phyloP scores from a whole-genome alignment of 495 filamentous ascomycete genomes.

The Viridothelium virens region DNA sequence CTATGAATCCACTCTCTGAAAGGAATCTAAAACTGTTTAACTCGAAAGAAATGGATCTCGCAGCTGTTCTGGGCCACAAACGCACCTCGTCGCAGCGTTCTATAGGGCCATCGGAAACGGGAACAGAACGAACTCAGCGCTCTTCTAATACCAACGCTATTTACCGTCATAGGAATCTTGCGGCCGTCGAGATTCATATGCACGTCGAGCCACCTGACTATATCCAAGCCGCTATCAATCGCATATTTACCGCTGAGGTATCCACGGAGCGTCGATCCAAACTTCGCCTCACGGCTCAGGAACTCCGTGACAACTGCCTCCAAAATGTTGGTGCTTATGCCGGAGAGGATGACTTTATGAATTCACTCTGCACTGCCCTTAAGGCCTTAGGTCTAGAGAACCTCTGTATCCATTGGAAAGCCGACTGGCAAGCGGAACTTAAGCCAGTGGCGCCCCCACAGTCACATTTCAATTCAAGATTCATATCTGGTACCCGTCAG shows the following conservation, averaged over 20 bases:
- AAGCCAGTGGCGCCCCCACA: conserved; percentile 13
- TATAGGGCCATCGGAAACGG: neutral
- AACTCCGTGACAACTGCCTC: neutral
- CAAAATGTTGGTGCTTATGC: neutral
- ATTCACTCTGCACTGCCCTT: neutral
- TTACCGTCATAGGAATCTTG: conserved; percentile 4
- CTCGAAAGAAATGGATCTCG: neutral
- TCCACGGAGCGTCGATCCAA: neutral
- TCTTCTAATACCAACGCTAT: neutral
- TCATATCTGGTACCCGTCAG: conserved; percentile 3
- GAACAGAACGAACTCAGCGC: neutral
- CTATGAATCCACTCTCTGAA: neutral
- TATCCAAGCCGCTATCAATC: conserved; percentile 7
- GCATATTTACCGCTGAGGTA: neutral
- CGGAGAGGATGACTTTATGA: neutral
- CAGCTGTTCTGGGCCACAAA: neutral
- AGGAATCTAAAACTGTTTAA: neutral
- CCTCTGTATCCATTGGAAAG: conserved; percentile 14
- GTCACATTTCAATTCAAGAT: neutral
- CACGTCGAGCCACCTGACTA: conserved; percentile 10
- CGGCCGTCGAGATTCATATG: conserved; percentile 11
- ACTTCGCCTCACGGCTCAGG: neutral
- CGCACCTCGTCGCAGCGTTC: neutral
- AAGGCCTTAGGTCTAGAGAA: conserved; percentile 11
- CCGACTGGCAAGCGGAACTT: conserved; percentile 19